Conservation (phyloP, 2,329 filamentous ascomycete genomes). For the Fusarium luffae region DNA sequence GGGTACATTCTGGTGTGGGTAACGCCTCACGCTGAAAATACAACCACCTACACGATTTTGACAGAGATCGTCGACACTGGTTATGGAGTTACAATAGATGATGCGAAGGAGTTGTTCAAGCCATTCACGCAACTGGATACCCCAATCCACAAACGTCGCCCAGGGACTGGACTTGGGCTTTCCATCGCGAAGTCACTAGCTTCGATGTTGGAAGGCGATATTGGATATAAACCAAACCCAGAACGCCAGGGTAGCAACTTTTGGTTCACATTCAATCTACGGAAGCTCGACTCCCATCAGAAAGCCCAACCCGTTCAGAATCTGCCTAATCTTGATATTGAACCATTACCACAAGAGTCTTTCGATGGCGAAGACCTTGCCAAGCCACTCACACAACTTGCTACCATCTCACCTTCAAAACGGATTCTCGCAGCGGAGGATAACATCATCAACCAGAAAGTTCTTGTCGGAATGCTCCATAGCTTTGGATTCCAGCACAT, state of each 20-base stretch:
- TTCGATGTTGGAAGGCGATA: neutral
- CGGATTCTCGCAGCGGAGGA: neutral
- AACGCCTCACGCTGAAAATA: neutral
- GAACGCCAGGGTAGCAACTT: slow-evolving; percentile 3
- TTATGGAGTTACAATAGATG: neutral
- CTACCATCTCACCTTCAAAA: neutral
- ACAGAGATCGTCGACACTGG: slow-evolving; percentile 3
- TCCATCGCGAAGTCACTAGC: slow-evolving; percentile 6
- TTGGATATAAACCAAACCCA: neutral
- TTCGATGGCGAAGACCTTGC: neutral
- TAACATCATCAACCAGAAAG: slow-evolving; percentile 12
- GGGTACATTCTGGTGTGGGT: neutral
- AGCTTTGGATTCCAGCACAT: slow-evolving; percentile 2
- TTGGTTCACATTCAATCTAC: neutral
- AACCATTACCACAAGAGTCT: neutral
- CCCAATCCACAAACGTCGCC: neutral
- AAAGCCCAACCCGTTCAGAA: neutral
- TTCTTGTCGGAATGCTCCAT: slow-evolving; percentile 10
- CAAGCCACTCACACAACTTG: neutral
- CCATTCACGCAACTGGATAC: slow-evolving; percentile 12
- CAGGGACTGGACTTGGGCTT: slow-evolving; percentile 3
- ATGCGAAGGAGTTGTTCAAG: neutral
- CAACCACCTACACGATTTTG: neutral
- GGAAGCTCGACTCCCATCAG: neutral
- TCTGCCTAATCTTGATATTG: fast-evolving